A percentile compares a stretch with the other conserved stretches of the same genome.
phyloP scores from a whole-genome alignment of 1,284 basidiomycete species.

The Fomitopsis pinicola region DNA sequence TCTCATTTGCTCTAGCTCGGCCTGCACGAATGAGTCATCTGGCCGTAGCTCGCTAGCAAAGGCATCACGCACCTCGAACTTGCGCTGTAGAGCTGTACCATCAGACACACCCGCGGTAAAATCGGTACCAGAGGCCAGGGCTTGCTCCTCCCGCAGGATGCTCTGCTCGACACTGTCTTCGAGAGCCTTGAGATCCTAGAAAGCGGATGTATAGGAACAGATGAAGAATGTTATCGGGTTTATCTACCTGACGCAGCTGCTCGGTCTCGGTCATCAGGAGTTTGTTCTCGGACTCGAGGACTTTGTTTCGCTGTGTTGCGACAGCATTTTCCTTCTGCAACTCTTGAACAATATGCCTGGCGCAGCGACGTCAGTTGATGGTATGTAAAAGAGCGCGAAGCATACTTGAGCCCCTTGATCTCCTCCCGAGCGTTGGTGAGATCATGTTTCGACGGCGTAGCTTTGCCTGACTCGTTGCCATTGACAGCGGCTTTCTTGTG shows the following conservation, averaged over 20 bases:
- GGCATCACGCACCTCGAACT: conserved; percentile 44
- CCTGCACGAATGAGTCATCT: conserved; percentile 28
- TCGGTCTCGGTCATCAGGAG: conserved; percentile 70
- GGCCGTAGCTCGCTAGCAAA: background rate
- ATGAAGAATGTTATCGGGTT: background rate
- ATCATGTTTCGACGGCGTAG: conserved; percentile 49
- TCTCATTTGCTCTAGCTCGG: conserved; percentile 64
- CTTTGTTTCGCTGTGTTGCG: conserved; percentile 61
- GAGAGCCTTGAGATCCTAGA: conserved; percentile 66
- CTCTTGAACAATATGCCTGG: conserved; percentile 83
- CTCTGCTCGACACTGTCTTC: conserved; percentile 75
- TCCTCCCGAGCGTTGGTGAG: conserved; percentile 51
- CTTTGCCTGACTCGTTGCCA: conserved; percentile 29
- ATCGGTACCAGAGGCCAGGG: conserved; percentile 31
- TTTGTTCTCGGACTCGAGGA: conserved; percentile 74
- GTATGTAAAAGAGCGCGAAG: background rate
- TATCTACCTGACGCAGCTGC: conserved; percentile 67
- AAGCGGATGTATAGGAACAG: background rate
- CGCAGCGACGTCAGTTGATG: conserved; percentile 6
- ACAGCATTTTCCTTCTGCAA: conserved; percentile 77
- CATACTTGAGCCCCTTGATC: conserved; percentile 74
- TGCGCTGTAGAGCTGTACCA: conserved; percentile 36
- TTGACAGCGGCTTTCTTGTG: conserved; percentile 50
- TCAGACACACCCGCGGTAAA: conserved; percentile 25
- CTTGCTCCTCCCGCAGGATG: conserved; percentile 46